Evolutionary conservation across 192 early-diverging fungal species (phyloP).

Genomic region (Linnemannia elongata): DNA sequence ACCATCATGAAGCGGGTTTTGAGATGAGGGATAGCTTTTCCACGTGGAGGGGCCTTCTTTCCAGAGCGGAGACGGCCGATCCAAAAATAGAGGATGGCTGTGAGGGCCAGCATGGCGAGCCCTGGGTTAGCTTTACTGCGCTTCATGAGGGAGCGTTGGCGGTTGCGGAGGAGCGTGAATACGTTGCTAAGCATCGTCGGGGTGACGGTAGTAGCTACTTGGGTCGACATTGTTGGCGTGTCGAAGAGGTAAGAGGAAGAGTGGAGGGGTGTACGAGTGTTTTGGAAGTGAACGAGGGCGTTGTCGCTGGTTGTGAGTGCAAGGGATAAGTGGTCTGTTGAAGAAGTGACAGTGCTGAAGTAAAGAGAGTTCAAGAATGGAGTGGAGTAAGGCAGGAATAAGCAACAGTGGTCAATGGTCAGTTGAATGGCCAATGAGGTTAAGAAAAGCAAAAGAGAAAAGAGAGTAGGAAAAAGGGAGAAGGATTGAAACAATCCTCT

Average conservation of each 20-base stretch:
- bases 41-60: conserved; percentile 34
- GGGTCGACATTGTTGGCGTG: conserved; percentile 5
- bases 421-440: conserved; percentile 3
- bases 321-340: neutral
- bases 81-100: conserved; percentile 50
- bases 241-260: neutral
- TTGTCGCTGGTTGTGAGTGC: neutral
- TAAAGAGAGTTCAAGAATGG: neutral
- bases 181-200: conserved; percentile 31
- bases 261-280: neutral
- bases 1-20: conserved; percentile 33
- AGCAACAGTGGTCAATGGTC: neutral
- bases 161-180: conserved; percentile 31
- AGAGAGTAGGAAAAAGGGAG: neutral
- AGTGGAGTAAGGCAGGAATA: neutral
- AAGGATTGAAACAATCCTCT: neutral
- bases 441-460: neutral
- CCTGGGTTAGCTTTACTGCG: conserved; percentile 43
- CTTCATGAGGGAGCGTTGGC: conserved; percentile 29
- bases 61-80: conserved; percentile 37
- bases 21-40: conserved; percentile 35
- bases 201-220: conserved; percentile 10
- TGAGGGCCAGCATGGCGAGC: conserved; percentile 46
- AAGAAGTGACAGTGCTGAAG: neutral
- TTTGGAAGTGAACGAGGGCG: neutral